Base-by-base conservation (phyloP, 2,329 filamentous ascomycete species). In the Cryphonectria parasitica region DNA sequence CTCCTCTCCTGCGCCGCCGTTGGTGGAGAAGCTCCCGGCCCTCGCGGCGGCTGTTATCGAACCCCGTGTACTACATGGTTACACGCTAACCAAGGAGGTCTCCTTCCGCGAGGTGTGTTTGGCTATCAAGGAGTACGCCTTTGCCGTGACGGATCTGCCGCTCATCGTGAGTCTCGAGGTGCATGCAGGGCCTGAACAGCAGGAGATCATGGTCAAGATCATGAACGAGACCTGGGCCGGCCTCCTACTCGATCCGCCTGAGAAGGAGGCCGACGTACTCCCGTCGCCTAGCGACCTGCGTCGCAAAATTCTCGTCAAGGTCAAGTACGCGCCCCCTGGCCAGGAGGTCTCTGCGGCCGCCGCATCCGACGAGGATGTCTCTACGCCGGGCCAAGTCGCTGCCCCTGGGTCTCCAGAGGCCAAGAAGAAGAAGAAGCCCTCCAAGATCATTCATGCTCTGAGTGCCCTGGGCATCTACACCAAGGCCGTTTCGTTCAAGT, bases 81-180 rank as follows among this genome's bases (percentile, higher is more conserved):
- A 97, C 79, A 98, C 96, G 0, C 86, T 97, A 28, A 99, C 96
- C 22, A 95, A 92, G 75, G 92, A 96, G 72, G 89, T 97, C 54
- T 87, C 92, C 0, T 98, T 98, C 80, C 89, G 95, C 65, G 89
- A 92, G 58, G 95, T 98, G 1, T 97, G 95, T 81, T 84, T 87
- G 69, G 90, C 93, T 0, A 95, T 98, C 74, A 86, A 89, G 43
- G 89, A 97, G 69, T 88, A 91, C 76, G 94, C 92, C 1, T 98
- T 98, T 76, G 82, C 87, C 3, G 88, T 85, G 4, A 91, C 88
- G 28, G 90, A 95, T 72, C 83, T 97, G 25, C 96, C 96, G 0
- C 84, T 99, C n/a, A 95, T 98, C 71, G 91, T 98, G 75, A 97
- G 94, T 77, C 86, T 99, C 43, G 96, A 99, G 80, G 93, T 98